phyloP scores from a whole-genome alignment of 2,329 filamentous ascomycete genomes.

The Aspergillus novofumigatus region DNA sequence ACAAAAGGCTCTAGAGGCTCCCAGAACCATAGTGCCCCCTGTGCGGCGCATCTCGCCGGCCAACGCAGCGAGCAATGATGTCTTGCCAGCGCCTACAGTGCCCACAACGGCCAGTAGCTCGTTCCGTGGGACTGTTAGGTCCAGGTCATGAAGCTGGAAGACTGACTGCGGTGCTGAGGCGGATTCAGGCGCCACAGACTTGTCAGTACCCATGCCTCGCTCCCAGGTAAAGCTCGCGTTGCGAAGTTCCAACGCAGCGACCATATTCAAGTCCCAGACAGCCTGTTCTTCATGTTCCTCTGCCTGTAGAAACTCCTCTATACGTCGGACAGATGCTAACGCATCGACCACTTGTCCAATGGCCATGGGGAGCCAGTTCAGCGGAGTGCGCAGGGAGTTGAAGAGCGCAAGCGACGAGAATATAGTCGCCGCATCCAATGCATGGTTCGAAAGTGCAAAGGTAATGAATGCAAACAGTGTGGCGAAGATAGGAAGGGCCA shows the following conservation, averaged over 20 bases:
- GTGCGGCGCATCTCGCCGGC: slow-evolving; percentile 77
- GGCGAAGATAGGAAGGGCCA: slow-evolving; percentile 85
- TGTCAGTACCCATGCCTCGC: not conserved
- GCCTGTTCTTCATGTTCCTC: slow-evolving; percentile 79
- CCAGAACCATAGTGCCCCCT: slow-evolving; percentile 56
- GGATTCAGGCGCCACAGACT: not conserved
- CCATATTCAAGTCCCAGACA: slow-evolving; percentile 49
- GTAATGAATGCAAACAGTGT: slow-evolving; percentile 95
- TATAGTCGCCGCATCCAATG: slow-evolving; percentile 68
- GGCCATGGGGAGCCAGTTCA: slow-evolving; percentile 84
- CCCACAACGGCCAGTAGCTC: slow-evolving; percentile 59
- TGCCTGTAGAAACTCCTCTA: slow-evolving; percentile 80
- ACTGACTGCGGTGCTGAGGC: not conserved
- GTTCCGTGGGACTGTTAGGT: slow-evolving; percentile 19
- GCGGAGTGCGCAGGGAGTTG: slow-evolving; percentile 82
- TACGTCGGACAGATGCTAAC: slow-evolving; percentile 75
- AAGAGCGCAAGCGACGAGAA: slow-evolving; percentile 94
- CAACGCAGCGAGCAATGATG: slow-evolving; percentile 78
- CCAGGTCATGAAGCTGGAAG: not conserved
- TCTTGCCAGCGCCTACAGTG: slow-evolving; percentile 76
- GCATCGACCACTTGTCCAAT: slow-evolving; percentile 88
- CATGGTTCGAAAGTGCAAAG: slow-evolving; percentile 58
- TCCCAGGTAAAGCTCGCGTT: slow-evolving; percentile 74
- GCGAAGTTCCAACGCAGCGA: slow-evolving; percentile 62
- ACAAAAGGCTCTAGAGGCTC: slow-evolving; percentile 42